A percentile compares a stretch with the other conserved stretches of the same genome.
phyloP scores from a whole-genome alignment of 2,329 filamentous ascomycete genomes.

The Trichophyton schoenleinii region DNA sequence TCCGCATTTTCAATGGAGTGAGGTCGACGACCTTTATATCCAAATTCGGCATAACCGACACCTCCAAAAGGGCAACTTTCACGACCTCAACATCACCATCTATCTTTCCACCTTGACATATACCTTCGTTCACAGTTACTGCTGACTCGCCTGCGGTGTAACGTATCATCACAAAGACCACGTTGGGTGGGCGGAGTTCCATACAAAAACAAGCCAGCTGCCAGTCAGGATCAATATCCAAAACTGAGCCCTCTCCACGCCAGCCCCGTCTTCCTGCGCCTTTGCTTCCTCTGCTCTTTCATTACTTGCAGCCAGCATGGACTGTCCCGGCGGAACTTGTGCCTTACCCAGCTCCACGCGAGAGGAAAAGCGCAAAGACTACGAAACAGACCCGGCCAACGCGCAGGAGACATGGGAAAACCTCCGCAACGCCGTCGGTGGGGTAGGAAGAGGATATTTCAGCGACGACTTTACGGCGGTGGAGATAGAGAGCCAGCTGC shows the following conservation, averaged over 20 bases:
- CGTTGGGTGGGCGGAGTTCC: neutral
- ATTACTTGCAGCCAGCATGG: neutral
- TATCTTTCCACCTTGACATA: no score
- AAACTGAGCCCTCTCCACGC: neutral
- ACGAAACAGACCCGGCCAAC: neutral
- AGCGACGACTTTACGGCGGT: neutral
- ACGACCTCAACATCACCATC: no score
- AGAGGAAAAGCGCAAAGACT: neutral
- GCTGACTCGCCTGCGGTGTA: neutral
- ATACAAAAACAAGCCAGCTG: neutral
- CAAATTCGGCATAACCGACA: no score
- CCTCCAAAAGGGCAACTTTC: no score
- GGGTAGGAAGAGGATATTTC: neutral
- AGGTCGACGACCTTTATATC: no score
- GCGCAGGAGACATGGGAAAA: neutral
- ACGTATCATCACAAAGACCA: neutral
- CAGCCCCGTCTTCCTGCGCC: neutral
- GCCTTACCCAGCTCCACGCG: neutral
- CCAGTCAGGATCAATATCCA: neutral
- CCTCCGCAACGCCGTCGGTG: neutral
- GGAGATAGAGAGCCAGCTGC: neutral
- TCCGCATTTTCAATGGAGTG: no score
- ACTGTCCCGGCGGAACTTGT: neutral
- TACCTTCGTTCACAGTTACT: no score
- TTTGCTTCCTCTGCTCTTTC: neutral